Percentiles rank a stretch among this genome's conserved stretches.
Conservation (phyloP, 371 early-diverging fungal genomes). For the Mortierella sp. region DNA sequence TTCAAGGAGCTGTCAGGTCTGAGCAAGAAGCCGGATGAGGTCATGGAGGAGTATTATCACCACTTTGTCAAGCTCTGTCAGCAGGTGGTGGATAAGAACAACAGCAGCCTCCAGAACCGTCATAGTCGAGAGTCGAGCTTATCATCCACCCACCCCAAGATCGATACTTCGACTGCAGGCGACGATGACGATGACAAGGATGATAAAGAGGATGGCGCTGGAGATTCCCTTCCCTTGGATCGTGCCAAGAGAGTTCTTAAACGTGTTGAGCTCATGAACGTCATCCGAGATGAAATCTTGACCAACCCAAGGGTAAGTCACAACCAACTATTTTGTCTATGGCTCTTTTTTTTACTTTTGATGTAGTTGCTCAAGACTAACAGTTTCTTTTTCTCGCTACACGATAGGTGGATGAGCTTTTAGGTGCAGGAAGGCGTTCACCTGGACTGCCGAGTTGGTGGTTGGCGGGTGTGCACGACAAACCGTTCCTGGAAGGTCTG, state of each 20-base stretch:
- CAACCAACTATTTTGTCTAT: too few species aligned
- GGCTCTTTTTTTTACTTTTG: neutral
- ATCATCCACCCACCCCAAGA: slow-evolving; percentile 25
- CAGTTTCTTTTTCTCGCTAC: neutral
- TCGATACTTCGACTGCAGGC: slow-evolving; percentile 33
- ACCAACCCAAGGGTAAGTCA: slow-evolving; percentile 59
- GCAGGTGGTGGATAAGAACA: slow-evolving; percentile 66
- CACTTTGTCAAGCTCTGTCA: slow-evolving; percentile 71
- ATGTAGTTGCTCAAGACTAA: neutral
- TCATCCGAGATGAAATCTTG: slow-evolving; percentile 75
- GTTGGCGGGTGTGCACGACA: slow-evolving; percentile 76
- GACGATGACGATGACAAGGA: slow-evolving; percentile 57
- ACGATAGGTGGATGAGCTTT: slow-evolving; percentile 39
- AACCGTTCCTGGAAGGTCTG: slow-evolving; percentile 76
- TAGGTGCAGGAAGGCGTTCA: slow-evolving; percentile 45
- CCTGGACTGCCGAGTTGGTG: slow-evolving; percentile 73
- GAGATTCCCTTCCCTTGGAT: slow-evolving; percentile 72
- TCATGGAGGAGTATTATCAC: slow-evolving; percentile 72
- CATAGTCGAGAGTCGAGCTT: slow-evolving; percentile 66
- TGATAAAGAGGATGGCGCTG: slow-evolving; percentile 61
- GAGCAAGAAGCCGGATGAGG: slow-evolving; percentile 78
- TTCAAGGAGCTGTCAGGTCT: slow-evolving; percentile 82
- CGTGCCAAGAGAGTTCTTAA: slow-evolving; percentile 81
- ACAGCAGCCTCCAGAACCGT: slow-evolving; percentile 18
- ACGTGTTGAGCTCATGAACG: slow-evolving; percentile 80